Base-by-base conservation (phyloP, 2,329 filamentous ascomycete genomes). In the Trichoderma afroharzianum region DNA sequence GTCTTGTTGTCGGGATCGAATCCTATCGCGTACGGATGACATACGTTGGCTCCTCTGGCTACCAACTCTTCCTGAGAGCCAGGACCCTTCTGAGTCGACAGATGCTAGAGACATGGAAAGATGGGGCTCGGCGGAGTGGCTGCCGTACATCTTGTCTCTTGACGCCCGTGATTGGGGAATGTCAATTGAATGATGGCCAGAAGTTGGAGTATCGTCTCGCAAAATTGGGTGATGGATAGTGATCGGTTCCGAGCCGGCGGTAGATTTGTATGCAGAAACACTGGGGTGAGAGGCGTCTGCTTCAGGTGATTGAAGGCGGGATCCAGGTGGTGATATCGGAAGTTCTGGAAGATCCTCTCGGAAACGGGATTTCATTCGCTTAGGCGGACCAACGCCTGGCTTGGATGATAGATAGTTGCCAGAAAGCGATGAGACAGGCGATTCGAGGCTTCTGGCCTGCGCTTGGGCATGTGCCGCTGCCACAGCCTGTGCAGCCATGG, bases 1-100 rank as follows among this genome's bases (percentile, higher is more conserved):
- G 32, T 80, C 78, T 36, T 75, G 78, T 30, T 76, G 78, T 62
- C 77, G 80, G 53, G 77, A 76, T 39, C 79, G 77, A 36, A 76
- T 74, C 76, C 80, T 84, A 73, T 80, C 81, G 36, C 84, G 77
- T 78, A 89, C 80, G 78, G 85, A 79, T 70, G 84, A 78, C 74
- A 85, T 84, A 33, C 82, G 80, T 75, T 84, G 81, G 77, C 84
- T 85, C 74, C 85, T 86, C 74, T 84, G 81, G 77, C 84, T 85
- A 74, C 85, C 86, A 63, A 85, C 81, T 71, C 91, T 90, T 18
- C 95, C 94, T 4, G 94, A 96, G 58, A 99, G 90, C 96, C 96
- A 99, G 0, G 95, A 98, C 5, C 89, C 96, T 83, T 99, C 96
- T 0, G 95, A 98, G 78, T 98, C 96, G 72, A 98, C 93, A 0